Conservation (phyloP, 1,284 basidiomycete genomes). For the Ganoderma lucidum region DNA sequence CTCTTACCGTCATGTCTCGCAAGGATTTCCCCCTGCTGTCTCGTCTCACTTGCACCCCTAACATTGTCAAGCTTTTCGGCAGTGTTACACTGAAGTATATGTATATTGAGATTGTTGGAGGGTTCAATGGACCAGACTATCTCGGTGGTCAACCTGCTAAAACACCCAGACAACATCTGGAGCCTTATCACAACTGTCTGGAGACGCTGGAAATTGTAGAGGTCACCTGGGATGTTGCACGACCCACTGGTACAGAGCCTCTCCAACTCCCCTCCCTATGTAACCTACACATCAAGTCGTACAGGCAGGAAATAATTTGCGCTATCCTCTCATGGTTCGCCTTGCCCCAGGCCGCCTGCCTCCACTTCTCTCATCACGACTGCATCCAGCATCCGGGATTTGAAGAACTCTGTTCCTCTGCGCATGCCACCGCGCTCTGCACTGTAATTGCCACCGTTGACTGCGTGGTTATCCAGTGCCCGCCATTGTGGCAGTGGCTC, state of each 20-base stretch:
- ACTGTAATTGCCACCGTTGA: neutral
- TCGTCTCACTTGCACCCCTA: neutral
- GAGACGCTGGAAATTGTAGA: neutral
- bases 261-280: neutral
- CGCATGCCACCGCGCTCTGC: neutral
- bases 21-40: neutral
- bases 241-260: neutral
- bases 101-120: neutral
- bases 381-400: neutral
- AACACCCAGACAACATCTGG: neutral
- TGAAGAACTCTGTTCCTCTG: neutral
- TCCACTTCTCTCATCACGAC: neutral
- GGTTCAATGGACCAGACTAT: neutral
- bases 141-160: neutral
- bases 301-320: neutral
- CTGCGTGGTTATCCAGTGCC: neutral
- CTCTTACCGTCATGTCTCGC: neutral
- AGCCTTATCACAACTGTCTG: neutral
- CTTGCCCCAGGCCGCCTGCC: neutral
- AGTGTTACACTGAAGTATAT: neutral
- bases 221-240: neutral
- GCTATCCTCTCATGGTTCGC: neutral
- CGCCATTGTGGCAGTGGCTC: neutral
- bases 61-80: neutral
- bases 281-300: neutral